phyloP scores from a whole-genome alignment of 2,329 filamentous ascomycete species.

The Grosmannia serpens region DNA sequence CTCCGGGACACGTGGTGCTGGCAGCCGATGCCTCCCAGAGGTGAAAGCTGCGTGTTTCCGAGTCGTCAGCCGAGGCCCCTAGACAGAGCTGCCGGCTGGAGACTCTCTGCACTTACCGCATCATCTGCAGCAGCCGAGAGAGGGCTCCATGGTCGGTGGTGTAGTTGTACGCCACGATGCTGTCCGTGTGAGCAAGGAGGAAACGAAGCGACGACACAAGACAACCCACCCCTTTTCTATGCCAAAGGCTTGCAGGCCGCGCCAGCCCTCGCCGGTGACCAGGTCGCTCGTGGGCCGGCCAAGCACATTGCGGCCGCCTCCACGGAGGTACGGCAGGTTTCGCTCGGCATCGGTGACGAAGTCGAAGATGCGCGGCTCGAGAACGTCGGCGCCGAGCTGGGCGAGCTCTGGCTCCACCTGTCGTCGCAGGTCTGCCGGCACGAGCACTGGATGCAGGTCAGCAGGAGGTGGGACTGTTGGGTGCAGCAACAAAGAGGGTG shows the following conservation, averaged over 20 bases:
- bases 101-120: slow-evolving; percentile 23
- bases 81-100: neutral
- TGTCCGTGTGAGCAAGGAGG: slow-evolving; percentile 11
- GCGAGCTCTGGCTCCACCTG: slow-evolving; percentile 32
- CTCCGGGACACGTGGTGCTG: slow-evolving; percentile 52
- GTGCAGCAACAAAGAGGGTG: too few species aligned
- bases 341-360: slow-evolving; percentile 53
- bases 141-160: slow-evolving; percentile 38
- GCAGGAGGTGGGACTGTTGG: neutral
- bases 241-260: slow-evolving; percentile 46
- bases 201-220: neutral
- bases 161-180: slow-evolving; percentile 48
- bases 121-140: slow-evolving; percentile 47
- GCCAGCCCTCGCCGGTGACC: slow-evolving; percentile 57
- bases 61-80: neutral
- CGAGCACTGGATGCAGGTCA: slow-evolving; percentile 29
- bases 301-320: slow-evolving; percentile 48
- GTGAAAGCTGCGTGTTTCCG: slow-evolving; percentile 25
- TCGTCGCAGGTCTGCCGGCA: slow-evolving; percentile 28
- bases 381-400: slow-evolving; percentile 37
- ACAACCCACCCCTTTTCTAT: slow-evolving; percentile 35
- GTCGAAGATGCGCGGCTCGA: slow-evolving; percentile 42
- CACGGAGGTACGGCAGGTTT: slow-evolving; percentile 48
- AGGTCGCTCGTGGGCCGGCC: slow-evolving; percentile 47
- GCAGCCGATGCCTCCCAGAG: slow-evolving; percentile 49